Percentiles rank a stretch among this genome's conserved stretches.
phyloP scores from a whole-genome alignment of 805 yeast species.

The Wickerhamiella siamensis region DNA sequence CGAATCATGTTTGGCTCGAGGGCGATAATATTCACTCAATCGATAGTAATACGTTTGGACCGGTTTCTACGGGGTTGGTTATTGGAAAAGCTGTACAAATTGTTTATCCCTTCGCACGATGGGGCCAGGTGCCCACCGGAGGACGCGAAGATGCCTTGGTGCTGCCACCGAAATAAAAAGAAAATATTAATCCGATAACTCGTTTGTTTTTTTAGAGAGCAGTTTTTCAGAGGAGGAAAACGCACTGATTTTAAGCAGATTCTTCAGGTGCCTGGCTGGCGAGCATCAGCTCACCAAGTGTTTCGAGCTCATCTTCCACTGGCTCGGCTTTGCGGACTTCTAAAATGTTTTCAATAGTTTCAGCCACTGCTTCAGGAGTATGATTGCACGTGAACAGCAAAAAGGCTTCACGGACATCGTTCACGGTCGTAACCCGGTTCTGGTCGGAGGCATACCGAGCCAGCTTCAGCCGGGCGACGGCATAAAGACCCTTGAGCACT shows the following conservation, averaged over 20 bases:
- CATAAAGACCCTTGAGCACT: slow-evolving; percentile 53
- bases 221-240: too few species aligned
- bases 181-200: too few species aligned
- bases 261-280: slow-evolving; percentile 1
- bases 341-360: slow-evolving; percentile 29
- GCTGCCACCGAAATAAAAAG: neutral
- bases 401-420: slow-evolving; percentile 33
- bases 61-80: slow-evolving; percentile 67
- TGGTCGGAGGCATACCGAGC: slow-evolving; percentile 32
- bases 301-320: slow-evolving; percentile 16
- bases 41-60: slow-evolving; percentile 82
- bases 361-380: slow-evolving; percentile 27
- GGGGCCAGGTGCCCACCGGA: slow-evolving; percentile 37
- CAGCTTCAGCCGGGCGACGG: slow-evolving; percentile 54
- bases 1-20: slow-evolving; percentile 85
- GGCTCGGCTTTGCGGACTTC: slow-evolving; percentile 31
- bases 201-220: too few species aligned
- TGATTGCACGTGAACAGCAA: slow-evolving; percentile 35
- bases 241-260: too few species aligned
- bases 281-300: slow-evolving; percentile 20
- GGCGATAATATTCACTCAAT: slow-evolving; percentile 73
- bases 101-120: slow-evolving; percentile 53
- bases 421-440: slow-evolving; percentile 12
- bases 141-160: slow-evolving; percentile 23
- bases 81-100: slow-evolving; percentile 59